Conservation (phyloP, 2,329 filamentous ascomycete genomes). For the Alternaria consortialis region DNA sequence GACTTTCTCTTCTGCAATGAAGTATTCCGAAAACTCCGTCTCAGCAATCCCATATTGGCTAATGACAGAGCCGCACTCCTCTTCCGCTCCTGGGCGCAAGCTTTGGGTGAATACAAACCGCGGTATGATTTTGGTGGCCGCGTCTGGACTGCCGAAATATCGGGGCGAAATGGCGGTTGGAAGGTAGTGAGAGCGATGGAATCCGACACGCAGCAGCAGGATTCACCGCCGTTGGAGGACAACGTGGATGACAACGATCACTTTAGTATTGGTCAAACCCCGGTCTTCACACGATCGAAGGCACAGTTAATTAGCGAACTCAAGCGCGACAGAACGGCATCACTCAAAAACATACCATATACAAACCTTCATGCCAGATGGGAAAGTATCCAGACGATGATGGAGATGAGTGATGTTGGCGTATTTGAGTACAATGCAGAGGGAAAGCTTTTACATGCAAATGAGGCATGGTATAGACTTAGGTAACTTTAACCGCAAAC, state of each 20-base stretch:
- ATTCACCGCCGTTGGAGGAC: neutral
- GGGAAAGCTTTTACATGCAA: constrained; percentile 41
- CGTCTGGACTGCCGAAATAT: constrained; percentile 29
- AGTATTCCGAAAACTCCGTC: constrained; percentile 23
- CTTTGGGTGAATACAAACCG: constrained; percentile 23
- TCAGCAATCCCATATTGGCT: constrained; percentile 19
- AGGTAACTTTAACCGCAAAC: constrained; percentile 18
- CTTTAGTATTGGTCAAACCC: neutral
- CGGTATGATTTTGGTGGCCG: constrained; percentile 25
- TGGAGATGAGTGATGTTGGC: constrained; percentile 49
- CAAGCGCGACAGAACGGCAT: constrained; percentile 4
- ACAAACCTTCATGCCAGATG: constrained; percentile 32
- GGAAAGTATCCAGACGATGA: constrained; percentile 43
- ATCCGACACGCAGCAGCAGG: neutral
- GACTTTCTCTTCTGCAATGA: constrained; percentile 36
- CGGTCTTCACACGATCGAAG: constrained; percentile 17
- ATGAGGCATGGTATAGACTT: constrained; percentile 42
- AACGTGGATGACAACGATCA: neutral
- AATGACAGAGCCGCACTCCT: constrained; percentile 24
- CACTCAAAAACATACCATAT: constrained; percentile 15
- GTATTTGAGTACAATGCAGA: constrained; percentile 42
- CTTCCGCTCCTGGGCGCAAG: constrained; percentile 42
- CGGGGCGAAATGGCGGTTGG: constrained; percentile 23
- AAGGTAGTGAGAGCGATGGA: constrained; percentile 29
- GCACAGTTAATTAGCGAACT: constrained; percentile 14